Evolutionary conservation across 345 rosid genomes (phyloP), one percentile per base, ranked within the genome.

Genomic region (Draba incana): DNA sequence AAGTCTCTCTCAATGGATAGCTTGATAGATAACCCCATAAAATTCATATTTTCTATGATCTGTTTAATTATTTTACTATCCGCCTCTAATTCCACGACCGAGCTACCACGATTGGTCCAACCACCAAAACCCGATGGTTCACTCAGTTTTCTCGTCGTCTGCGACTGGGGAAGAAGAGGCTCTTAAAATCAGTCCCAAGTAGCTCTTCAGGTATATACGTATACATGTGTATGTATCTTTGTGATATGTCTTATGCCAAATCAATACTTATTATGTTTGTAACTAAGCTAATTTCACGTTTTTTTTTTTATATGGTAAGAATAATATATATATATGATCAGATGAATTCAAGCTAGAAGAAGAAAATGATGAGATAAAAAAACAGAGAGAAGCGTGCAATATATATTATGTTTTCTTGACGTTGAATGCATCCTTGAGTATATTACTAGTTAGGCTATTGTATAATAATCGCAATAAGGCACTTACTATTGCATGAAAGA

Each of bases 111-210:
- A 38, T 62, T 87, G 6, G 63, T 77, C 20, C 93, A 87, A 42
- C 52, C 77, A 13, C 62, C 57, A 5, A 83, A 87, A 68, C 35
- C 38, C 4, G 88, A 87, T 46, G 86, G 87, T 42, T 72, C 88
- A 2, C 82, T 87, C 49, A 81, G 79, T 70, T 76, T 87, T 75
- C 65, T 89, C 62, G 96, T 89, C 9, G 79, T 85, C 47, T 89
- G 96, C 43, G 96, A 89, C 31, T 89, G 92, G 96, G 96, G 92
- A 55, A 79, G 96, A 73, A 66, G 75, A 70, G 92, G 93, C 24
- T 27, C 52, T 27, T 85, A 56, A 70, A 89, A 89, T 31, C 96
- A 89, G 62, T 82, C 91, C 5, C 57, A 69, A 31, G 93, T 87
- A 27, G 92, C 96, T 63, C 48, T 50, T 74, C 86, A 89, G 96